Percentiles rank a stretch among this genome's conserved stretches.
These are phyloP conservation scores for Fomitiporia mediterranea DNA, from an alignment of 1,284 basidiomycete genomes.

Conservation along the genomic window DNA sequence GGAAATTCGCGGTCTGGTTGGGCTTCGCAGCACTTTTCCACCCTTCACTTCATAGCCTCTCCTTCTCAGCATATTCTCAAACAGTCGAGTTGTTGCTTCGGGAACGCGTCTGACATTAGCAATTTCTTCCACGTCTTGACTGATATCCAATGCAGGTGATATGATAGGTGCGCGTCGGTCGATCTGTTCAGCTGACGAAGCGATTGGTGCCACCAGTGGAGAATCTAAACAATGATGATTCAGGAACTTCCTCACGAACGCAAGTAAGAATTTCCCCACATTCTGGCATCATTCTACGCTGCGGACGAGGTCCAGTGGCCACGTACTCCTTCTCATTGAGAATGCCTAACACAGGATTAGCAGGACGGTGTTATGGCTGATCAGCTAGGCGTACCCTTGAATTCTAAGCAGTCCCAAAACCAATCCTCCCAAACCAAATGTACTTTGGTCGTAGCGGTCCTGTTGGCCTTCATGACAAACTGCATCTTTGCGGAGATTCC, in stretches of 20 bases:
- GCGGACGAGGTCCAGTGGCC: slow-evolving; percentile 53
- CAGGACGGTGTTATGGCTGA: slow-evolving; percentile 12
- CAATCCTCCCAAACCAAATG: slow-evolving; percentile 80
- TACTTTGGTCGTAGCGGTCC: slow-evolving; percentile 57
- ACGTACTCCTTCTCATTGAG: slow-evolving; percentile 54
- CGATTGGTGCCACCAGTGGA: slow-evolving; percentile 7
- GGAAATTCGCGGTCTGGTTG: slow-evolving; percentile 39
- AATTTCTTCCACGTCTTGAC: slow-evolving; percentile 40
- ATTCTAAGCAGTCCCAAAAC: slow-evolving; percentile 77
- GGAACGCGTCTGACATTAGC: slow-evolving; percentile 51
- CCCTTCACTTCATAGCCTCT: slow-evolving; percentile 57
- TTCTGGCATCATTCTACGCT: slow-evolving; percentile 36
- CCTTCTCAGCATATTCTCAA: slow-evolving; percentile 58
- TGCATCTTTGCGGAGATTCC: slow-evolving; percentile 46
- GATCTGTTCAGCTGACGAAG: slow-evolving; percentile 11
- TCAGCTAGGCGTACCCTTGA: slow-evolving; percentile 42
- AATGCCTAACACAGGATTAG: slow-evolving; percentile 31
- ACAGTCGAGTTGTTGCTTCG: slow-evolving; percentile 56
- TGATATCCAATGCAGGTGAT: slow-evolving; percentile 22
- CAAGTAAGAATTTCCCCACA: slow-evolving; percentile 23
- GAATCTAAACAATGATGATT: neutral
- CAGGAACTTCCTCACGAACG: slow-evolving; percentile 2
- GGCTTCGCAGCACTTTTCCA: slow-evolving; percentile 51
- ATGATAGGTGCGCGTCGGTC: slow-evolving; percentile 21
- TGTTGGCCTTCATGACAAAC: slow-evolving; percentile 65